phyloP scores from a whole-genome alignment of 108 stramenopile species.

The Parietichytrium sp. region DNA sequence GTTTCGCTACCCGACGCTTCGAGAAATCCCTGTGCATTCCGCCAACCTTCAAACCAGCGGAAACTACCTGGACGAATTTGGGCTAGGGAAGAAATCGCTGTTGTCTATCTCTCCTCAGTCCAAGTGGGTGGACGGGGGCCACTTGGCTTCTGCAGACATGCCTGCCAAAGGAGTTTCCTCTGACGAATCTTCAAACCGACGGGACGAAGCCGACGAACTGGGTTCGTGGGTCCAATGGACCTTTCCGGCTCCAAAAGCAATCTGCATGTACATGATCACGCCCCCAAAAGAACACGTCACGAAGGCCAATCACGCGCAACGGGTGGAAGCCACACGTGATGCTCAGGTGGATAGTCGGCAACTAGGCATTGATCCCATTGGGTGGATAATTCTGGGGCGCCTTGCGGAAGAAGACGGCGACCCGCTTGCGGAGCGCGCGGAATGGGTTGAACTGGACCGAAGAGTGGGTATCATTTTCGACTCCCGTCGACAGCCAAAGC shows the following conservation, averaged over 20 bases:
- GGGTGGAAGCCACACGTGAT: neutral
- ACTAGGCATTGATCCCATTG: slow-evolving; percentile 8
- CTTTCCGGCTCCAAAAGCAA: neutral
- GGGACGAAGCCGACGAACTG: neutral
- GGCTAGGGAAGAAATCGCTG: neutral
- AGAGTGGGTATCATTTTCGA: neutral
- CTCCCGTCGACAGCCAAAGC: neutral
- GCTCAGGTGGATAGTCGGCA: neutral
- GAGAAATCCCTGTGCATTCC: neutral
- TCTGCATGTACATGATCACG: neutral
- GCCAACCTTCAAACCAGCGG: neutral
- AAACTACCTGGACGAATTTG: neutral
- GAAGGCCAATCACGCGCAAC: neutral
- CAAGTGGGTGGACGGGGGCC: slow-evolving; percentile 16
- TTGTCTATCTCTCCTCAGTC: neutral
- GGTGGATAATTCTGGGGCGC: neutral
- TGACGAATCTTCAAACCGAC: no score
- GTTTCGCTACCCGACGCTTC: neutral
- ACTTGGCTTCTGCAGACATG: neutral
- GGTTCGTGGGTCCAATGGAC: slow-evolving; percentile 4
- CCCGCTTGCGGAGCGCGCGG: neutral
- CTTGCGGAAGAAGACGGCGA: neutral
- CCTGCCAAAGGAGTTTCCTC: no score
- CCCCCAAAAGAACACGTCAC: neutral
- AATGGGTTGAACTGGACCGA: neutral